A percentile compares a stretch with the other conserved stretches of the same genome.
Evolutionary conservation across 371 early-diverging fungal genomes (phyloP).

Genomic region (Lichtheimia ramosa): DNA sequence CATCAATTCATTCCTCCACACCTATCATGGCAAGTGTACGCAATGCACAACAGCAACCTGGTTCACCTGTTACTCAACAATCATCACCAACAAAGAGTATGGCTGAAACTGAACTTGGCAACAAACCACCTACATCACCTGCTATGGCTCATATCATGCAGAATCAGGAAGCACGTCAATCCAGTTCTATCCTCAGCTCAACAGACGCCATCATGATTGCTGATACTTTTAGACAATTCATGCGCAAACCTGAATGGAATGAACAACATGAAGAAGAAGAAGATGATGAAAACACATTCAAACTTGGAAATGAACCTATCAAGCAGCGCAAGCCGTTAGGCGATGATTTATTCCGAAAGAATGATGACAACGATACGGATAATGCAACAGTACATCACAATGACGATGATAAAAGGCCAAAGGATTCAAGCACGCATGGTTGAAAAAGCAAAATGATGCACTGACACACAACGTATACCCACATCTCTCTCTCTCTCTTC

Average conservation of each 20-base stretch:
- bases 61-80: background rate
- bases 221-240: constrained; percentile 50
- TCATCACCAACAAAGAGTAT: constrained; percentile 4
- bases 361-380: background rate
- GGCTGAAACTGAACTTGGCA: background rate
- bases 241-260: constrained; percentile 57
- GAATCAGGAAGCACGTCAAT: constrained; percentile 29
- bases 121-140: background rate
- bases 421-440: background rate
- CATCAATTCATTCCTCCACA: constrained; percentile 16
- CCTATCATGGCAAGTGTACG: constrained; percentile 7
- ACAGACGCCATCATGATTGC: constrained; percentile 54
- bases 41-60: background rate
- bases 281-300: constrained; percentile 6
- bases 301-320: background rate
- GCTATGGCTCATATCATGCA: constrained; percentile 14
- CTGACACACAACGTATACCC: no score
- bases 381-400: background rate
- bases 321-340: background rate
- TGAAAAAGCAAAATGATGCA: no score
- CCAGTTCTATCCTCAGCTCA: constrained; percentile 44
- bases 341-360: constrained; percentile 1
- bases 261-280: constrained; percentile 32
- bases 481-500: background rate
- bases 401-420: no score